A percentile compares a stretch with the other conserved stretches of the same genome.
These are phyloP conservation scores for Cephalotrichum gorgonifer DNA, from an alignment of 2,329 filamentous ascomycete species.

Conservation along the genomic window DNA sequence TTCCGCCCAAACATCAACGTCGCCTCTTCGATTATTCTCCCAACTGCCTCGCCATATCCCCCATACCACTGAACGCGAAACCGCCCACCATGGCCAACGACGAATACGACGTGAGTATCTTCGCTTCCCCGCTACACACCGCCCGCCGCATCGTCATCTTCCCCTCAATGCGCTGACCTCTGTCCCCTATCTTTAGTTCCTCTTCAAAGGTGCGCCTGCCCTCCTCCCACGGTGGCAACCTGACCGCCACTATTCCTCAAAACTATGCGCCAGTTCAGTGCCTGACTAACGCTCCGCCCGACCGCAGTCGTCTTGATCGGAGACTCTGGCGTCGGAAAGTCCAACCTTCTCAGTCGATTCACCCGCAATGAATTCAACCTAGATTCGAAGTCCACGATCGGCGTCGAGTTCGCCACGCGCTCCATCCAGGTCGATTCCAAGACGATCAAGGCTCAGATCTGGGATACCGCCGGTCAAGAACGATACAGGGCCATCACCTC, in stretches of 20 bases:
- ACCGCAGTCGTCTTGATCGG: slow-evolving; percentile 89
- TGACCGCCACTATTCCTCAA: slow-evolving; percentile 5
- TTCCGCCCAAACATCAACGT: not conserved
- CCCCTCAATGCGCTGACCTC: slow-evolving; percentile 9
- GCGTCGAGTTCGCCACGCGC: slow-evolving; percentile 96
- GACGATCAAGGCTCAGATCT: slow-evolving; percentile 99
- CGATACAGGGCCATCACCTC: slow-evolving; percentile 98
- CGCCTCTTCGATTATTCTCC: slow-evolving; percentile 3
- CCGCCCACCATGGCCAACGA: slow-evolving; percentile 79
- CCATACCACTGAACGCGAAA: not conserved
- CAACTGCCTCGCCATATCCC: not conserved
- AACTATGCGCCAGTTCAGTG: slow-evolving; percentile 1
- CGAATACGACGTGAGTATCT: slow-evolving; percentile 88
- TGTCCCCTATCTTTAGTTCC: slow-evolving; percentile 53
- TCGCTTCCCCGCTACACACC: slow-evolving; percentile 5
- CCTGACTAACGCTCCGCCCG: slow-evolving; percentile 1
- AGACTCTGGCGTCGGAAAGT: slow-evolving; percentile 99
- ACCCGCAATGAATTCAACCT: slow-evolving; percentile 99
- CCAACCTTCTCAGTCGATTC: slow-evolving; percentile 98
- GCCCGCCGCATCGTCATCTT: slow-evolving; percentile 7
- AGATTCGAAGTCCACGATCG: slow-evolving; percentile 98
- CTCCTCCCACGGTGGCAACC: slow-evolving; percentile 15
- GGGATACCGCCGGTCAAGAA: slow-evolving; percentile 98
- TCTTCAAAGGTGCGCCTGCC: slow-evolving; percentile 79
- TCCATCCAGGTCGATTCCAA: slow-evolving; percentile 99